Conservation (phyloP, 495 filamentous ascomycete species). For the Hypoxylon lenormandii region DNA sequence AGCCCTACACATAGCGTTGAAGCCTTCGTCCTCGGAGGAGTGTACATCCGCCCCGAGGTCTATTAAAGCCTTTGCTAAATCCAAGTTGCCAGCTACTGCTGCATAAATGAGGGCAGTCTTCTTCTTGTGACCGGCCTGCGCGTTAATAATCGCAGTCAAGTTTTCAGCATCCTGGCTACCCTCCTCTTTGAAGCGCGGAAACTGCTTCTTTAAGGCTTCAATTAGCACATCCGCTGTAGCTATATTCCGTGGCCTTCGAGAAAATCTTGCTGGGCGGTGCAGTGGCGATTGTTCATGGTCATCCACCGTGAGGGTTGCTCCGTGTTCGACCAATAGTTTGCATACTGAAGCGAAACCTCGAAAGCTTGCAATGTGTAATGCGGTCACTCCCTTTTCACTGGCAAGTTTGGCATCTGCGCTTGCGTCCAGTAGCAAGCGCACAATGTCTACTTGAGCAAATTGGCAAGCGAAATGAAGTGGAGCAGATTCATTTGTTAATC, state of each 20-base stretch:
- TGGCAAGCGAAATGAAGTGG: conserved; percentile 42
- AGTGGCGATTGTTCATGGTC: background rate
- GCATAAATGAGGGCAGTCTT: conserved; percentile 14
- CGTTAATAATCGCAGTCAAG: background rate
- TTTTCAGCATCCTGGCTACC: conserved; percentile 7
- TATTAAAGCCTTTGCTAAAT: conserved; percentile 6
- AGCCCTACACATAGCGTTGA: conserved; percentile 5
- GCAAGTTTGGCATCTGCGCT: conserved; percentile 6
- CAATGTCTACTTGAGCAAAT: conserved; percentile 30
- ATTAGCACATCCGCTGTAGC: background rate
- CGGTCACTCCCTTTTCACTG: background rate
- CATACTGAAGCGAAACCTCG: conserved; percentile 13
- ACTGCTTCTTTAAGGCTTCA: conserved; percentile 7
- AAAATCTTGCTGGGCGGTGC: conserved; percentile 13
- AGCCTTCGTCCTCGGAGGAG: background rate
- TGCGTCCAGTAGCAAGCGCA: conserved; percentile 32
- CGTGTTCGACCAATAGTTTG: conserved; percentile 1
- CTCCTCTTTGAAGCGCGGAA: conserved; percentile 6
- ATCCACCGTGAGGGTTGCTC: conserved; percentile 8
- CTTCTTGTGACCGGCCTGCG: background rate
- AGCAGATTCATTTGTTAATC: background rate
- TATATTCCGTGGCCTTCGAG: background rate
- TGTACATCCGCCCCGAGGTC: conserved; percentile 3
- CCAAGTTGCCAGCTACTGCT: conserved; percentile 6
- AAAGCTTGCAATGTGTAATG: conserved; percentile 11